Base-by-base conservation (phyloP, 495 filamentous ascomycete genomes). In the Daldinia concentrica region DNA sequence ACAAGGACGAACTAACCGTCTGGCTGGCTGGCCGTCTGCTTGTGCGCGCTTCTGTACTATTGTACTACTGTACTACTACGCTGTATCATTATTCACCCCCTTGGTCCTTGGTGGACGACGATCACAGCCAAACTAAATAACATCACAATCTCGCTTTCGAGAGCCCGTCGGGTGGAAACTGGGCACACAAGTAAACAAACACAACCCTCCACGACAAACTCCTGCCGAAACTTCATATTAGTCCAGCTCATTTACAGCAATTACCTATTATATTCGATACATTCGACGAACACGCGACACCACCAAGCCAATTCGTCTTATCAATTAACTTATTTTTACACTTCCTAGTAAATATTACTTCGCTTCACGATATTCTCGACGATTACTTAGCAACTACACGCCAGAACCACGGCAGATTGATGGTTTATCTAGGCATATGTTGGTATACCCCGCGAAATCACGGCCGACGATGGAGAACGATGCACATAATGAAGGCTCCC, bases 391-490 rank as follows among this genome's bases (percentile, higher is more conserved):
- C 30, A 30, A 24, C 58, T 52, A 48, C 22, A 52, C 22, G 61
- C 55, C 64, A 51, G 29, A 45, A 62, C 12, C 45, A 65, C 43
- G 37, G 30, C 59, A 41, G 19, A 15, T 73, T 64, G 61, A 73
- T 73, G 65, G 61, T 73, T 73, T 52, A 51, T 57, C 56, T 32
- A 59, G 66, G 17, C 55, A 67, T 22, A 70, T 70, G 62, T 54
- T 68, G 60, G 59, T 61, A 29, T 68, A 68, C 72, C 69, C 71
- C 51, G 58, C 45, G 59, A 52, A 62, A 58, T 62, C 55, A 64
- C 30, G 57, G 58, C 65, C 58, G 67, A 79, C 69, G 74, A 85
- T 84, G 79, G 83, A 85, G 71, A 79, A 81, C 76, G 80, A 83
- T 41, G 72, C 76, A 37, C 79, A 76, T 19, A 57, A 71, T 58